These are phyloP conservation scores for Talaromyces marneffei DNA, from an alignment of 2,329 filamentous ascomycete genomes.

Conservation along the genomic window DNA sequence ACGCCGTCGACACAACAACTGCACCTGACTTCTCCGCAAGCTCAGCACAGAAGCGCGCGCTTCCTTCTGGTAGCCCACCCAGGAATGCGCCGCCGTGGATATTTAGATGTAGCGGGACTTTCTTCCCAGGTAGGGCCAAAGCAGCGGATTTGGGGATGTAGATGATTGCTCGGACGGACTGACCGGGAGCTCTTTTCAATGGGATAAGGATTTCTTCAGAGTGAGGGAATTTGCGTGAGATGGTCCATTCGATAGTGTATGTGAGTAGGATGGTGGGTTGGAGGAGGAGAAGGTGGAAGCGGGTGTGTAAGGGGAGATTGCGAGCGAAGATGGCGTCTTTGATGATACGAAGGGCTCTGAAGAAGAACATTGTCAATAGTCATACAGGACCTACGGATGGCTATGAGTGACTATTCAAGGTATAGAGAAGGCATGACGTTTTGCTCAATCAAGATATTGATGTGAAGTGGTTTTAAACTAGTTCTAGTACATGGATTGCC, in stretches of 20 bases:
- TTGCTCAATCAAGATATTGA: not conserved
- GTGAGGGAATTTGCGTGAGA: constrained; percentile 9
- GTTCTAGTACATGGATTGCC: too few species aligned
- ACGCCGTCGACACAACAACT: constrained; percentile 34
- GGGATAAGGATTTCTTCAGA: not conserved
- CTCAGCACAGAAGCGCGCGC: not conserved
- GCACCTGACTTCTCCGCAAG: constrained; percentile 39
- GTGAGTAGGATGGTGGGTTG: constrained; percentile 38
- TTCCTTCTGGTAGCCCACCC: not conserved
- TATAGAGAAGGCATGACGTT: too few species aligned
- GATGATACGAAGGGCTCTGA: constrained; percentile 1
- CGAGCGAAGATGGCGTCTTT: constrained; percentile 32
- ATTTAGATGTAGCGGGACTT: not conserved
- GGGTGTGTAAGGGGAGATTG: constrained; percentile 34
- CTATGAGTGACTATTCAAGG: too few species aligned
- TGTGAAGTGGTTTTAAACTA: not conserved
- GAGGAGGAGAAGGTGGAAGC: constrained; percentile 43
- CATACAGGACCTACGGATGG: not conserved
- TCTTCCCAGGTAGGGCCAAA: not conserved
- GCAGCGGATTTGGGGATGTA: not conserved
- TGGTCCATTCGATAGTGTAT: constrained; percentile 31
- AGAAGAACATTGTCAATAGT: not conserved
- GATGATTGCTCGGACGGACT: not conserved
- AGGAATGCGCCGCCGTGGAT: not conserved
- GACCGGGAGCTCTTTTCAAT: not conserved